Conservation (phyloP, 208 protist genomes). For the Endotrypanum monterogeii region DNA sequence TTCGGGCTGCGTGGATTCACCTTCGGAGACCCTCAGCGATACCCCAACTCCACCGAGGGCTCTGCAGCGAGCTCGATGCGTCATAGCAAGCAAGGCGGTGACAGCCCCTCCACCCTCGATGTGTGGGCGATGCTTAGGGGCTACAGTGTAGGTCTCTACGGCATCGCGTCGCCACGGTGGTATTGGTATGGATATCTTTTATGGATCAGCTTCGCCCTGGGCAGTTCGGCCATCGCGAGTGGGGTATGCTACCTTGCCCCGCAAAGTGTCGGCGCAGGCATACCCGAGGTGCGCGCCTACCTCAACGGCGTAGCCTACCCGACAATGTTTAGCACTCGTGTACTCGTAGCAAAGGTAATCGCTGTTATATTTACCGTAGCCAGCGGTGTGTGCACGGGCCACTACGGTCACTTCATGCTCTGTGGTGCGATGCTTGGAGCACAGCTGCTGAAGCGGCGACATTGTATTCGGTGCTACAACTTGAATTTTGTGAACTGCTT, state of each 20-base stretch:
- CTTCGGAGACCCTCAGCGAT: conserved; percentile 32
- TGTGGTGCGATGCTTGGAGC: conserved; percentile 57
- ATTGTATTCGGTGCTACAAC: conserved; percentile 42
- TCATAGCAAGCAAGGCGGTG: background rate
- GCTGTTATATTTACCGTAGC: conserved; percentile 39
- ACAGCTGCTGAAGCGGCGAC: conserved; percentile 40
- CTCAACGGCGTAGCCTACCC: conserved; percentile 60
- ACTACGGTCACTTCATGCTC: conserved; percentile 53
- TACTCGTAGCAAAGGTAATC: conserved; percentile 44
- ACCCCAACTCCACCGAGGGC: conserved; percentile 6
- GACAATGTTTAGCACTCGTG: conserved; percentile 37
- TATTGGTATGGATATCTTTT: conserved; percentile 36
- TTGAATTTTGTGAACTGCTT: conserved; percentile 63
- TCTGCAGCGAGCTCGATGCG: background rate
- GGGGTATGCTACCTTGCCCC: conserved; percentile 40
- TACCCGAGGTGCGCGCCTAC: conserved; percentile 55
- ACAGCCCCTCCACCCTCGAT: conserved; percentile 9
- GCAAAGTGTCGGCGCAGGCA: conserved; percentile 41
- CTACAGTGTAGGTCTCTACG: conserved; percentile 33
- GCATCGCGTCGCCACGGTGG: conserved; percentile 21
- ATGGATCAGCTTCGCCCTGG: conserved; percentile 36
- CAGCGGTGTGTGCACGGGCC: conserved; percentile 51
- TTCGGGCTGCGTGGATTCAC: conserved; percentile 44
- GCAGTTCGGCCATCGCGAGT: conserved; percentile 37
- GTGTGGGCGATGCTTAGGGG: conserved; percentile 34